Percentiles rank a stretch among this genome's conserved stretches.
Conservation (phyloP, 78 protist genomes). For the Carpediemonas membranifera region DNA sequence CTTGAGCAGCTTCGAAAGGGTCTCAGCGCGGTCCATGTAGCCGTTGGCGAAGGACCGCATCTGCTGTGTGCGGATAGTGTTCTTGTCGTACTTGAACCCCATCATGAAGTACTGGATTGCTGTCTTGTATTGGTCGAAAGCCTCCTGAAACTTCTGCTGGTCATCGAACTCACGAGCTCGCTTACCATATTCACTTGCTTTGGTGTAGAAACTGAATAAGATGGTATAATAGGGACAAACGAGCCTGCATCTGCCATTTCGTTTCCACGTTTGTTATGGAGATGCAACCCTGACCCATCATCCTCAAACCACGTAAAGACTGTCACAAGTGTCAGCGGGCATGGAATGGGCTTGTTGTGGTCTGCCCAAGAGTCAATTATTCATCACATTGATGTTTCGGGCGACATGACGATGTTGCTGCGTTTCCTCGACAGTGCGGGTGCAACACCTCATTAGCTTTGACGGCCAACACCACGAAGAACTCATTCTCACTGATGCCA, state of each 20-base stretch:
- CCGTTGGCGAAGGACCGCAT: slow-evolving; percentile 8
- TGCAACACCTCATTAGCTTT: no score
- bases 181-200: not conserved
- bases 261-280: not conserved
- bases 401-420: not conserved
- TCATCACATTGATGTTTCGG: not conserved
- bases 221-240: not conserved
- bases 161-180: not conserved
- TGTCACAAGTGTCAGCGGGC: not conserved
- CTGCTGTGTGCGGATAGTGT: slow-evolving; percentile 16
- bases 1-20: no score
- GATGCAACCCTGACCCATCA: not conserved
- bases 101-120: not conserved
- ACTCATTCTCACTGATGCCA: no score
- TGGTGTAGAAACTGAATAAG: not conserved
- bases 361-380: not conserved
- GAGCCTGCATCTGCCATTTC: not conserved
- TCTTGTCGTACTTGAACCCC: slow-evolving; percentile 21
- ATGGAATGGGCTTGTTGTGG: not conserved
- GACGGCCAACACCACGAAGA: no score
- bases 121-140: not conserved
- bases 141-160: not conserved
- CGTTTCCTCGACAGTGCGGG: no score
- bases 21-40: no score
- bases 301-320: not conserved